Conservation (phyloP, 441 rosid species). For the Lagerstroemia fauriei region DNA sequence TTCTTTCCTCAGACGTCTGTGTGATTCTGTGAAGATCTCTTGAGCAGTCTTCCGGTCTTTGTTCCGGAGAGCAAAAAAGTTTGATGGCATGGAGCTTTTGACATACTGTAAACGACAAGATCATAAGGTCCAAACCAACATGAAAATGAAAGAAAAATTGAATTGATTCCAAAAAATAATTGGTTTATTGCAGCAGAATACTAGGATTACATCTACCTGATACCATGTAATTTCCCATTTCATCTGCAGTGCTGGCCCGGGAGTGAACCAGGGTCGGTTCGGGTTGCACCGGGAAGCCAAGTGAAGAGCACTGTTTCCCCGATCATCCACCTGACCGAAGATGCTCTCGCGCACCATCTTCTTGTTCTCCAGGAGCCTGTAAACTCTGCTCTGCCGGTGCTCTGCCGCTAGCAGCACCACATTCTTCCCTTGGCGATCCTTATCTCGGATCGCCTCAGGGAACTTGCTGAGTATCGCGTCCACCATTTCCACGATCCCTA, state of each 20-base stretch:
- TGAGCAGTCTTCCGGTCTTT: background rate
- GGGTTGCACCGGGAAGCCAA: background rate
- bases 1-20: background rate
- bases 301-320: background rate
- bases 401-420: constrained; percentile 41
- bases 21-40: background rate
- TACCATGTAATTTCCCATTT: background rate
- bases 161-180: background rate
- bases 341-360: background rate
- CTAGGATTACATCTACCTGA: background rate
- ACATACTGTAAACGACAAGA: background rate
- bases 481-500: constrained; percentile 39
- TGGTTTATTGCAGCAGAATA: no score
- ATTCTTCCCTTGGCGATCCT: constrained; percentile 35
- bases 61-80: background rate
- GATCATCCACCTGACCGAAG: background rate
- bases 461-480: constrained; percentile 23
- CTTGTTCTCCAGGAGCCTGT: background rate
- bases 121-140: background rate
- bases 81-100: background rate
- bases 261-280: background rate
- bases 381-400: constrained; percentile 32
- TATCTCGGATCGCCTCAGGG: constrained; percentile 38
- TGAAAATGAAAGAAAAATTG: background rate
- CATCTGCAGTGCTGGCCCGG: background rate